phyloP scores from a whole-genome alignment of 345 rosid species.

The Citrus medica region DNA sequence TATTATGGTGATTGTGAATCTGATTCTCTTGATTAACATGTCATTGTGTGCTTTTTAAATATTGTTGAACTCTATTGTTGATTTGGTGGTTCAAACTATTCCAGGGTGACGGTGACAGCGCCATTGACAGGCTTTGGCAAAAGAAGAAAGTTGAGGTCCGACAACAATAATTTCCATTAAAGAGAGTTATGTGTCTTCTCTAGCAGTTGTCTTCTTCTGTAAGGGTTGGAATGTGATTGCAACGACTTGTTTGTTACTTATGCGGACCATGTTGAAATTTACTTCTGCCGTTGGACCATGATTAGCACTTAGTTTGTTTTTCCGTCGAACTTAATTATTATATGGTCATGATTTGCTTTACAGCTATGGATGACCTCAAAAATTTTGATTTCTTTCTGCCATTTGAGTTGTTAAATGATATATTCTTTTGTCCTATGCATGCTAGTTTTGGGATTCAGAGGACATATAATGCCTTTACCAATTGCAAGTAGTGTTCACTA shows the following conservation, averaged over 20 bases:
- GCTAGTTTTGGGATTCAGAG: neutral
- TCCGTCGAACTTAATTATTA: neutral
- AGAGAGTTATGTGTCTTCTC: neutral
- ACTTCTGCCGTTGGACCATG: neutral
- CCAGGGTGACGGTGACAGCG: constrained; percentile 61
- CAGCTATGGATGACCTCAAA: neutral
- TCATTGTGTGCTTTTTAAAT: neutral
- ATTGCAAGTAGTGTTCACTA: neutral
- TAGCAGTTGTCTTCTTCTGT: neutral
- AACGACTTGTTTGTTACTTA: neutral
- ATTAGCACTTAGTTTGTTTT: neutral
- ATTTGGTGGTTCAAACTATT: constrained; percentile 4
- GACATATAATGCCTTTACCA: neutral
- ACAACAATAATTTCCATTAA: constrained; percentile 14
- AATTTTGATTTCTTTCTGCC: neutral
- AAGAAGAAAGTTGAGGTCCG: constrained; percentile 44
- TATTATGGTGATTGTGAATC: neutral
- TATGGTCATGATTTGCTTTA: neutral
- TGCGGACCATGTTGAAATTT: neutral
- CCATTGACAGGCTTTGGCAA: constrained; percentile 57
- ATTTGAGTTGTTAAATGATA: neutral
- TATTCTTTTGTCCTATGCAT: neutral
- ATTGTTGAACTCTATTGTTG: neutral
- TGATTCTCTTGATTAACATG: neutral
- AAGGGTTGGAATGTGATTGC: neutral